Percentiles rank a stretch among this genome's conserved stretches.
phyloP scores from a whole-genome alignment of 305 asterid genomes.

The Stenogyne calaminthoides region DNA sequence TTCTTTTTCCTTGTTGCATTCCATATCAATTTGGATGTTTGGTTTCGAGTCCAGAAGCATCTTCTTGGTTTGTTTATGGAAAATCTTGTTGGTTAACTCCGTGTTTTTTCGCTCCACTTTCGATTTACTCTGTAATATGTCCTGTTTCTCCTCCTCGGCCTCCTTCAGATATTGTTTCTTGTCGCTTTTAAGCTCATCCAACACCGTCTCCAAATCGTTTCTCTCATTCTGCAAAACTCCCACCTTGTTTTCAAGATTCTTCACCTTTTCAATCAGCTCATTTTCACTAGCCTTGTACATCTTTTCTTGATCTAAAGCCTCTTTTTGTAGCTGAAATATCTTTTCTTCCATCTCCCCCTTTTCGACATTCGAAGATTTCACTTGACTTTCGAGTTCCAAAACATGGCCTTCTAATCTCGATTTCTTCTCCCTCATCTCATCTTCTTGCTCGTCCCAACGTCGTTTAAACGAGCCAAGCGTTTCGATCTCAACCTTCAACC shows the following conservation, averaged over 20 bases:
- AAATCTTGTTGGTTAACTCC: conserved; percentile 32
- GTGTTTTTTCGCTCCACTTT: conserved; percentile 33
- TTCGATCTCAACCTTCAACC: conserved; percentile 42
- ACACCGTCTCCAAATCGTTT: conserved; percentile 20
- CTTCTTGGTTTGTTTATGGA: conserved; percentile 25
- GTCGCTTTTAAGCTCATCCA: conserved; percentile 29
- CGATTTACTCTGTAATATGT: conserved; percentile 1
- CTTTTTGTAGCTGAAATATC: conserved; percentile 38
- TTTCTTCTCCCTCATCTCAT: conserved; percentile 36
- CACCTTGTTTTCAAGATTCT: conserved; percentile 24
- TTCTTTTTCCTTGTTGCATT: no score
- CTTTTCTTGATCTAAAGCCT: conserved; percentile 20
- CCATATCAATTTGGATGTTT: conserved; percentile 33
- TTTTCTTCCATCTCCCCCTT: conserved; percentile 40
- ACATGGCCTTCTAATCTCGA: conserved; percentile 41
- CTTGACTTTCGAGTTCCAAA: conserved; percentile 35
- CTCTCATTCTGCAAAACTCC: conserved; percentile 31
- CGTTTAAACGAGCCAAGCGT: conserved; percentile 26
- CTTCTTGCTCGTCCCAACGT: conserved; percentile 41
- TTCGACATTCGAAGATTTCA: conserved; percentile 30
- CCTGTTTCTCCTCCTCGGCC: conserved; percentile 27
- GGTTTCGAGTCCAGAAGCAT: conserved; percentile 19
- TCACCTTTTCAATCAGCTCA: conserved; percentile 13
- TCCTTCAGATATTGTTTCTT: no score
- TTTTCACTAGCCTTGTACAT: conserved; percentile 20